A percentile compares a stretch with the other conserved stretches of the same genome.
phyloP scores from a whole-genome alignment of 176 grass and related monocot genomes.

The Ensete glaucum region DNA sequence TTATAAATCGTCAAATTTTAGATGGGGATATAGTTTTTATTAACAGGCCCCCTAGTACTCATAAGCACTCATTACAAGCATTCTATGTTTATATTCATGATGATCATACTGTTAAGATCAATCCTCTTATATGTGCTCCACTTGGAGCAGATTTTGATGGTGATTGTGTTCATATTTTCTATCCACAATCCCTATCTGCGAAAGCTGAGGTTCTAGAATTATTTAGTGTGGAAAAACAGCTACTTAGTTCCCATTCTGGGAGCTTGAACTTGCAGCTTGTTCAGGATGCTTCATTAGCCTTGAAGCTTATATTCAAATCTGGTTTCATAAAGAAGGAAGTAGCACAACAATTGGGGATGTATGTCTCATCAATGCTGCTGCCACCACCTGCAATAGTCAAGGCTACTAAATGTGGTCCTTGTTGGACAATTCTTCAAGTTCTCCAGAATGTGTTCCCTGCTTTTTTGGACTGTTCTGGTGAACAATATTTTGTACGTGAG shows the following conservation, averaged over 20 bases:
- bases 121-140: conserved; percentile 73
- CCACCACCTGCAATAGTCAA: conserved; percentile 54
- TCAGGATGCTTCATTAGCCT: conserved; percentile 58
- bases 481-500: conserved; percentile 30
- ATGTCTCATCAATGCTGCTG: conserved; percentile 40
- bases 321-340: conserved; percentile 31
- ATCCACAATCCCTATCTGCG: conserved; percentile 81
- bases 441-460: conserved; percentile 61
- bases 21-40: conserved; percentile 91
- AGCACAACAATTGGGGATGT: conserved; percentile 70
- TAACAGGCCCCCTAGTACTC: conserved; percentile 83
- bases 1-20: conserved; percentile 60
- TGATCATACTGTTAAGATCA: conserved; percentile 89
- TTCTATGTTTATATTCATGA: conserved; percentile 82
- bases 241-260: conserved; percentile 63
- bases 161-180: conserved; percentile 87
- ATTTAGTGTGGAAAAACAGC: conserved; percentile 75
- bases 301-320: conserved; percentile 52
- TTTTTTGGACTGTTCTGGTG: conserved; percentile 44
- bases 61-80: conserved; percentile 89
- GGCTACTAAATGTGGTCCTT: conserved; percentile 21
- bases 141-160: conserved; percentile 88
- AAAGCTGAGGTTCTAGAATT: conserved; percentile 90
- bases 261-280: conserved; percentile 64
- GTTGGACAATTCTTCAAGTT: conserved; percentile 54